phyloP scores from a whole-genome alignment of 1,139 yeast species.

The Candida tetrigidarum region DNA sequence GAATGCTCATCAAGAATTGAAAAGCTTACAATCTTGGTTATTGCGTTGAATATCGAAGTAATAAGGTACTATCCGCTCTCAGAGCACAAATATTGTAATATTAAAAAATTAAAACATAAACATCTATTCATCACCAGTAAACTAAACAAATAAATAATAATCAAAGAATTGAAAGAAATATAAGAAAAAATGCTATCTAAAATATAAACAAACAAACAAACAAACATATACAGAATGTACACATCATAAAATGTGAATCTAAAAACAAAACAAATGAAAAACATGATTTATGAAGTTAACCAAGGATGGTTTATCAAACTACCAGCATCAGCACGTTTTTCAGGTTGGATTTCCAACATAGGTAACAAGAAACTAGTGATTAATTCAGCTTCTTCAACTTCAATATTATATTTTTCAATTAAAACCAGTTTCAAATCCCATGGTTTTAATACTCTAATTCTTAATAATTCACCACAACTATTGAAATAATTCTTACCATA shows the following conservation, averaged over 20 bases:
- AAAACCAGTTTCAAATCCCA: constrained; percentile 74
- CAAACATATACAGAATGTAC: not conserved
- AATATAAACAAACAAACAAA: not conserved
- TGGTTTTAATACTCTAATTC: constrained; percentile 64
- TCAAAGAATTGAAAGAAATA: no score
- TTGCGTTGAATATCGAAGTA: no score
- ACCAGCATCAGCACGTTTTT: constrained; percentile 76
- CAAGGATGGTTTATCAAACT: constrained; percentile 81
- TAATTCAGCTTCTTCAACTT: constrained; percentile 32
- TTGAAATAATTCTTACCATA: constrained; percentile 47
- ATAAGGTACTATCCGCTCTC: no score
- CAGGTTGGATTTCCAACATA: constrained; percentile 76
- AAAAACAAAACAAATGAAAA: no score
- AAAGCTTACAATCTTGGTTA: no score
- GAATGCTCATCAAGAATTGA: no score
- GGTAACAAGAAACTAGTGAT: constrained; percentile 66
- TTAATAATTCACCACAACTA: constrained; percentile 34
- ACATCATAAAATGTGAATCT: not conserved
- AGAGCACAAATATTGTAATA: no score
- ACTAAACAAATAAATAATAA: no score
- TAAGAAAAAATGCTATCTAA: no score
- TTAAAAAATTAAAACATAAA: no score
- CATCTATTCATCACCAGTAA: no score
- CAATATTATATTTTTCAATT: constrained; percentile 55
- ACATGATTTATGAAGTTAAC: constrained; percentile 42